Evolutionary conservation across 192 early-diverging fungal genomes (phyloP).

Genomic region (Coemansia umbellata): DNA sequence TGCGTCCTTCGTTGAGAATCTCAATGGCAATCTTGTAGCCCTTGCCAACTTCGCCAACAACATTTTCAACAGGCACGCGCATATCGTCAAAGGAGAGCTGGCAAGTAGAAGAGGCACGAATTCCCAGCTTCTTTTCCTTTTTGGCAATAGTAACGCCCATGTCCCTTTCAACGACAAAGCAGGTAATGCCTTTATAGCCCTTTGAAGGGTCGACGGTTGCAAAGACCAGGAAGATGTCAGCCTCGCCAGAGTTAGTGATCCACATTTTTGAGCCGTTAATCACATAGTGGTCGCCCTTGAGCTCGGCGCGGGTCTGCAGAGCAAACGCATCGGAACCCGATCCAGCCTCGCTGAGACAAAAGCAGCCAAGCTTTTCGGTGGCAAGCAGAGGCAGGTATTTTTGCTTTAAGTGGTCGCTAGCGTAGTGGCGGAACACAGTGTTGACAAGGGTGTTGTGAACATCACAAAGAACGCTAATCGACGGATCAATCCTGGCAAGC

Average conservation of each 20-base stretch:
- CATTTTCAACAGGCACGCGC: conserved; percentile 77
- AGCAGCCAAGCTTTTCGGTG: conserved; percentile 81
- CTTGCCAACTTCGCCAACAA: conserved; percentile 91
- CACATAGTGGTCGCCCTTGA: conserved; percentile 85
- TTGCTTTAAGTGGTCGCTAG: conserved; percentile 63
- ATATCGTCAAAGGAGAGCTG: conserved; percentile 90
- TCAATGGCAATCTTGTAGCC: conserved; percentile 99
- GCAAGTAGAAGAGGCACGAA: conserved; percentile 94
- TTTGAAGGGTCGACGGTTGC: conserved; percentile 92
- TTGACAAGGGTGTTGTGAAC: conserved; percentile 97
- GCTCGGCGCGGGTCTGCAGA: conserved; percentile 77
- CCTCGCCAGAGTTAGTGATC: conserved; percentile 95
- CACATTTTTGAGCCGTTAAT: conserved; percentile 90
- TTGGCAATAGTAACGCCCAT: conserved; percentile 90
- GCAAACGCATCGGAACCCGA: conserved; percentile 95
- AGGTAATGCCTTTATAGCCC: conserved; percentile 96
- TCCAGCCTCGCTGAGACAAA: conserved; percentile 90
- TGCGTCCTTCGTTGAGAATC: conserved; percentile 96
- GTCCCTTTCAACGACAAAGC: conserved; percentile 92
- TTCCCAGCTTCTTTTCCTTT: conserved; percentile 98
- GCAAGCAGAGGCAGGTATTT: conserved; percentile 85
- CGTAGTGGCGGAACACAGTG: conserved; percentile 88
- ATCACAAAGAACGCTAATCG: conserved; percentile 87
- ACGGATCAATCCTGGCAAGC: conserved; percentile 93
- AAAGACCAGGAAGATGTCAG: conserved; percentile 96